Evolutionary conservation across 108 stramenopile species (phyloP).

Genomic region (Epipyxis sp.): DNA sequence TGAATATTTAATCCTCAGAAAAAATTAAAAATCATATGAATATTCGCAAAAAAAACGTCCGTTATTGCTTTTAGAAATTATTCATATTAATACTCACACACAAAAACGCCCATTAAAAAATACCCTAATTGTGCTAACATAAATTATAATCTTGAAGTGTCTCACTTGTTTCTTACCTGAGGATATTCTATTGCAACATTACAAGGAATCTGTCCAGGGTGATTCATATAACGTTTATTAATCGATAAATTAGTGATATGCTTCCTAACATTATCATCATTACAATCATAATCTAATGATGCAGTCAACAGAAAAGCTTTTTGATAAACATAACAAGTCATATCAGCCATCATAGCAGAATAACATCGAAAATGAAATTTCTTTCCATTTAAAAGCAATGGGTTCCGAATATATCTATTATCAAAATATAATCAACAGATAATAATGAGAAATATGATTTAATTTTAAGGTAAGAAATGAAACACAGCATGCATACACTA

Average conservation of each 20-base stretch:
- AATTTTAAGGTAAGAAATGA: too few species aligned
- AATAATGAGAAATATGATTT: too few species aligned
- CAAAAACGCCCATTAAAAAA: too few species aligned
- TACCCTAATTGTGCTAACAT: too few species aligned
- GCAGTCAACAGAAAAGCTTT: slow-evolving; percentile 46
- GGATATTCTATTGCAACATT: slow-evolving; percentile 45
- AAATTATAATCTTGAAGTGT: neutral
- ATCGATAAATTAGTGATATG: slow-evolving; percentile 52
- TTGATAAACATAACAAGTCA: slow-evolving; percentile 42
- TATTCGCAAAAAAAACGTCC: too few species aligned
- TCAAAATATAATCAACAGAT: too few species aligned
- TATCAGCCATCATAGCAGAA: slow-evolving; percentile 38
- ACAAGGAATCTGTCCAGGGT: slow-evolving; percentile 49
- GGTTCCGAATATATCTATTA: slow-evolving; percentile 43
- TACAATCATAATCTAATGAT: slow-evolving; percentile 36
- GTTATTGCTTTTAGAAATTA: too few species aligned
- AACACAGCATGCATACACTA: too few species aligned
- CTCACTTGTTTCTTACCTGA: neutral
- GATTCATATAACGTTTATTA: slow-evolving; percentile 35
- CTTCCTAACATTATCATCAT: slow-evolving; percentile 28
- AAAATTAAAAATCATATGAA: too few species aligned
- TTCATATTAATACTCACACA: too few species aligned
- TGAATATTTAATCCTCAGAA: too few species aligned
- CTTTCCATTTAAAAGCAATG: slow-evolving; percentile 43
- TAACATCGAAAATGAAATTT: slow-evolving; percentile 55